A percentile compares a stretch with the other conserved stretches of the same genome.
These are phyloP conservation scores for Tuber aestivum DNA, from an alignment of 495 filamentous ascomycete species.

Conservation along the genomic window DNA sequence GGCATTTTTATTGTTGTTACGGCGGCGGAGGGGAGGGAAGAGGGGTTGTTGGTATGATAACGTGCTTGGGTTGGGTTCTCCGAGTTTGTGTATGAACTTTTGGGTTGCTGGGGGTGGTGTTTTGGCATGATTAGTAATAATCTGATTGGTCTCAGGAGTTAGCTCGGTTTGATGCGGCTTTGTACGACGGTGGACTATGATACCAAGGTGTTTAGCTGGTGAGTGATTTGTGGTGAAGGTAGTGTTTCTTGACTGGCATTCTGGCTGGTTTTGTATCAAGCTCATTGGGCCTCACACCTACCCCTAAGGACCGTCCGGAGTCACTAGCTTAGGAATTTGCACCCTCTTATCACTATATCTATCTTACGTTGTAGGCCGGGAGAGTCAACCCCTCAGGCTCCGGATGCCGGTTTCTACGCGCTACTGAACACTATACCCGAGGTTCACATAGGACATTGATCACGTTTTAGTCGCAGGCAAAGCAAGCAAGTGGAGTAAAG, in stretches of 20 bases:
- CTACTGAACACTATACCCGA: not conserved
- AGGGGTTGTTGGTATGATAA: not conserved
- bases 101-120: not conserved
- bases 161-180: not conserved
- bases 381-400: not conserved
- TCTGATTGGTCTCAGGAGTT: not conserved
- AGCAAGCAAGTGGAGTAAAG: too few species aligned
- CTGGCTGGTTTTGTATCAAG: not conserved
- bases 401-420: not conserved
- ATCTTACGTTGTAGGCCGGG: too few species aligned
- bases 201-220: not conserved
- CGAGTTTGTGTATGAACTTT: not conserved
- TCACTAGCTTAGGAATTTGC: not conserved
- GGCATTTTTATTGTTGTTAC: constrained; percentile 2
- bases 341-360: not conserved
- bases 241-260: not conserved
- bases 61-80: not conserved
- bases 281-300: not conserved
- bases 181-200: not conserved
- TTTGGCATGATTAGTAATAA: not conserved
- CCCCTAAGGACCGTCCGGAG: not conserved
- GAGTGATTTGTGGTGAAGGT: too few species aligned
- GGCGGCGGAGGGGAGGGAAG: not conserved
- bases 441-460: not conserved
- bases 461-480: too few species aligned